Percentiles rank a stretch among this genome's conserved stretches.
phyloP scores from a whole-genome alignment of 768 basidiomycete genomes.

The Cantharellus anzutake region DNA sequence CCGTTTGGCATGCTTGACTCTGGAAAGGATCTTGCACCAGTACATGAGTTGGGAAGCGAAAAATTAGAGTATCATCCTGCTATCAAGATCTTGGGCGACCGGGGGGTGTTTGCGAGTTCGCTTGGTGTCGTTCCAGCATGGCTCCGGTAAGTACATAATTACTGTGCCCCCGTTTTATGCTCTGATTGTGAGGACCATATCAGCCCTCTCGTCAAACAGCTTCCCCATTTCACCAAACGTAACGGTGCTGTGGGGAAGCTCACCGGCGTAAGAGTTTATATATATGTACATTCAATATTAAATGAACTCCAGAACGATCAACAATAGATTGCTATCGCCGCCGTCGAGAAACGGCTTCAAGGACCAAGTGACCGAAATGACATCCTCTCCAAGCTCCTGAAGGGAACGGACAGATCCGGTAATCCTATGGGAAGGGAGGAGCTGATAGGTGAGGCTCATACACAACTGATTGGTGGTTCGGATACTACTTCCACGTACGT shows the following conservation, averaged over 20 bases:
- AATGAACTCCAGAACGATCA: neutral
- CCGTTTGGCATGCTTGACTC: slow-evolving; percentile 78
- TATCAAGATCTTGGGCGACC: slow-evolving; percentile 67
- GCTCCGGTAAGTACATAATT: slow-evolving; percentile 23
- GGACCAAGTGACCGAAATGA: slow-evolving; percentile 56
- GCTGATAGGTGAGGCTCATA: slow-evolving; percentile 74
- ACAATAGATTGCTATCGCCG: slow-evolving; percentile 14
- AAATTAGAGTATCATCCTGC: slow-evolving; percentile 43
- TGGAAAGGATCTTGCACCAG: slow-evolving; percentile 51
- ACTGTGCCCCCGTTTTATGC: neutral
- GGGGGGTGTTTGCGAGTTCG: slow-evolving; percentile 72
- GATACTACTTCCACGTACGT: slow-evolving; percentile 86
- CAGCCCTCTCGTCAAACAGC: slow-evolving; percentile 26
- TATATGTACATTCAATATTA: neutral
- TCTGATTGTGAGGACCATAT: neutral
- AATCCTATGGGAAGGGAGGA: slow-evolving; percentile 65
- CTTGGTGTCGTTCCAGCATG: slow-evolving; percentile 59
- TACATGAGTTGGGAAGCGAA: slow-evolving; percentile 24
- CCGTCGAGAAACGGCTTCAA: slow-evolving; percentile 52
- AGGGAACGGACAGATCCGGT: slow-evolving; percentile 57
- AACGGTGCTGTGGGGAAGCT: slow-evolving; percentile 46
- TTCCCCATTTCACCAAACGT: slow-evolving; percentile 63
- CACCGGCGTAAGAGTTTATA: slow-evolving; percentile 29
- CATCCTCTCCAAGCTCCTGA: slow-evolving; percentile 61
- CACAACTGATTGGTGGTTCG: slow-evolving; percentile 72